phyloP scores from a whole-genome alignment of 2,329 filamentous ascomycete species.

The Emmonsia crescens region DNA sequence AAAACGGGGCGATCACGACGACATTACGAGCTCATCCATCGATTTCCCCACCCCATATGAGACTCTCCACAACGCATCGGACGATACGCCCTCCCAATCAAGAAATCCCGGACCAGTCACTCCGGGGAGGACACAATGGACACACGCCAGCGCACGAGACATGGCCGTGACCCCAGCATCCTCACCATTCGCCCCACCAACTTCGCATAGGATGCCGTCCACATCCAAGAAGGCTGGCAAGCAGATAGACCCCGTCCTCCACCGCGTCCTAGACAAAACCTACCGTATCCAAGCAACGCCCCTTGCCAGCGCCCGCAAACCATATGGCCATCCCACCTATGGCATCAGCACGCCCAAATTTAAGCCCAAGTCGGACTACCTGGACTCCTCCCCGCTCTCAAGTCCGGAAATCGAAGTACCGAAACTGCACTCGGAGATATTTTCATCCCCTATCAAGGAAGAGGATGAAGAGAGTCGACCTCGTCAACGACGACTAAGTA shows the following conservation, averaged over 20 bases:
- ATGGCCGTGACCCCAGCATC: conserved; percentile 49
- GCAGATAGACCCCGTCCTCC: conserved; percentile 62
- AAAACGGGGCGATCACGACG: conserved; percentile 24
- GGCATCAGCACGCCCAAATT: conserved; percentile 16
- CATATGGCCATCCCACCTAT: conserved; percentile 9
- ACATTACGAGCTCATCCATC: conserved; percentile 30
- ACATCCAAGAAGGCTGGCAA: conserved; percentile 29
- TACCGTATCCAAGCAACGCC: conserved; percentile 91
- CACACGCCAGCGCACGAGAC: conserved; percentile 33
- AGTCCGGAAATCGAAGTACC: conserved; percentile 72
- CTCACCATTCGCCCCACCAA: conserved; percentile 46
- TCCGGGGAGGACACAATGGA: conserved; percentile 22
- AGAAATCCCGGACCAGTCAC: conserved; percentile 26
- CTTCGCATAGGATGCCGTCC: conserved; percentile 33
- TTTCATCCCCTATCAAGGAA: conserved; percentile 58
- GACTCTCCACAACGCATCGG: conserved; percentile 44
- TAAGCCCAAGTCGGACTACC: conserved; percentile 19
- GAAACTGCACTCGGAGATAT: conserved; percentile 73
- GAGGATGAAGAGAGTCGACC: conserved; percentile 18
- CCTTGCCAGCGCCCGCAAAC: conserved; percentile 35
- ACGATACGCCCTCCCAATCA: conserved; percentile 22
- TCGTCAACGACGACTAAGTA: conserved; percentile 33
- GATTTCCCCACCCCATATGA: conserved; percentile 70
- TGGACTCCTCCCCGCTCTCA: conserved; percentile 48
- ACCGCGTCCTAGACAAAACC: conserved; percentile 88